Evolutionary conservation across 441 rosid genomes (phyloP).

Genomic region (Aleurites moluccanus): DNA sequence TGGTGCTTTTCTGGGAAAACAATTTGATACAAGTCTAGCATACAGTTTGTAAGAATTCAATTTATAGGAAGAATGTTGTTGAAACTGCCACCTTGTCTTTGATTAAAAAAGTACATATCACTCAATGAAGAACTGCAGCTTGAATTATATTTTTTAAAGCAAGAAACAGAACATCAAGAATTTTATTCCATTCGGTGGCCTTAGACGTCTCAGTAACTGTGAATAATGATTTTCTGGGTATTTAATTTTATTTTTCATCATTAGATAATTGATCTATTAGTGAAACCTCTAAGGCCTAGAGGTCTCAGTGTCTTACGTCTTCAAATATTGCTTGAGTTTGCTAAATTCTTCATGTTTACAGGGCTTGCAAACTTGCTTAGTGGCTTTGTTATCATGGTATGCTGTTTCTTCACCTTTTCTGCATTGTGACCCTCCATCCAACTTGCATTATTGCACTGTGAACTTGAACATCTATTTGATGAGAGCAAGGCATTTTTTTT

Average conservation of each 20-base stretch:
- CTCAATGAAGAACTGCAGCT: background rate
- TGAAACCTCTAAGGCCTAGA: background rate
- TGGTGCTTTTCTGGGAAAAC: background rate
- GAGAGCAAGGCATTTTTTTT: background rate
- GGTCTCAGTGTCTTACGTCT: conserved; percentile 2
- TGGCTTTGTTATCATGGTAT: conserved; percentile 86
- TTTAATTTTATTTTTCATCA: background rate
- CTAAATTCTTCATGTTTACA: conserved; percentile 42
- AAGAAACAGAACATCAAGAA: background rate
- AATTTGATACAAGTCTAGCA: background rate
- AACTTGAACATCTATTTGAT: background rate
- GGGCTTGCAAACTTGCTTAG: conserved; percentile 98
- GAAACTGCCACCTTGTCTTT: background rate
- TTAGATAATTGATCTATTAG: background rate
- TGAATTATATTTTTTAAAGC: background rate
- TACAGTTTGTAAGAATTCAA: background rate
- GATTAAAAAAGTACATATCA: background rate
- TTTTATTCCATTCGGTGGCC: background rate
- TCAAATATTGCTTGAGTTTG: background rate
- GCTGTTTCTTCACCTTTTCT: conserved; percentile 18
- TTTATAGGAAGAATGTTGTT: background rate
- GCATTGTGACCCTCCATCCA: background rate
- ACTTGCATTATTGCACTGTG: background rate
- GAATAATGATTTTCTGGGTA: background rate
- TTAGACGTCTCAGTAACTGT: background rate